Evolutionary conservation across 176 grass and related monocot genomes (phyloP).

Genomic region (Phyllostachys edulis): DNA sequence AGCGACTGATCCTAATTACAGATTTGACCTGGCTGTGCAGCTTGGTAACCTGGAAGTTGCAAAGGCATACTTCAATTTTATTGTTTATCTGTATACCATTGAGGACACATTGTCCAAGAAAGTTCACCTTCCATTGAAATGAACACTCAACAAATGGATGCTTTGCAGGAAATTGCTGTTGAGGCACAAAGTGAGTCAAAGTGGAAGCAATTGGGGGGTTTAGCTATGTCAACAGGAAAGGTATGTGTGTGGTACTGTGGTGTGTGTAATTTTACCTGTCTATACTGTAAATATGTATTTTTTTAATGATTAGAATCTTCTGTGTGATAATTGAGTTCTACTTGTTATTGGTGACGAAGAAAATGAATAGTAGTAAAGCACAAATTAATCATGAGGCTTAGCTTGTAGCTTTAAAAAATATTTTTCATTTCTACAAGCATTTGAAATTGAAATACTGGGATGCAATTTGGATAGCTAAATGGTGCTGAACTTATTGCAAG

Average conservation of each 20-base stretch:
- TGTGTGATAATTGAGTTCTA: slow-evolving; percentile 8
- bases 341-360: background rate
- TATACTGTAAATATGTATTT: background rate
- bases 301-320: background rate
- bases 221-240: slow-evolving; percentile 86
- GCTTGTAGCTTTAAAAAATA: background rate
- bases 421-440: background rate
- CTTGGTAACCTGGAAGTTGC: slow-evolving; percentile 77
- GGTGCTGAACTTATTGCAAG: background rate
- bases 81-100: background rate
- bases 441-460: background rate
- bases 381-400: background rate
- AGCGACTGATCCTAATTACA: slow-evolving; percentile 70
- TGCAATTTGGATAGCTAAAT: background rate
- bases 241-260: slow-evolving; percentile 30
- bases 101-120: background rate
- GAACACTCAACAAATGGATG: background rate
- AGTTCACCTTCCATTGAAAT: slow-evolving; percentile 6
- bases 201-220: slow-evolving; percentile 76
- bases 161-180: slow-evolving; percentile 62
- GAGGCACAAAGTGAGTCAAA: slow-evolving; percentile 80
- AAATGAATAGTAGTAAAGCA: background rate
- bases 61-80: slow-evolving; percentile 52
- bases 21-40: slow-evolving; percentile 87
- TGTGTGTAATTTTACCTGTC: background rate